These are phyloP conservation scores for Ustilago xerochloae DNA, from an alignment of 1,284 basidiomycete species.

Conservation along the genomic window DNA sequence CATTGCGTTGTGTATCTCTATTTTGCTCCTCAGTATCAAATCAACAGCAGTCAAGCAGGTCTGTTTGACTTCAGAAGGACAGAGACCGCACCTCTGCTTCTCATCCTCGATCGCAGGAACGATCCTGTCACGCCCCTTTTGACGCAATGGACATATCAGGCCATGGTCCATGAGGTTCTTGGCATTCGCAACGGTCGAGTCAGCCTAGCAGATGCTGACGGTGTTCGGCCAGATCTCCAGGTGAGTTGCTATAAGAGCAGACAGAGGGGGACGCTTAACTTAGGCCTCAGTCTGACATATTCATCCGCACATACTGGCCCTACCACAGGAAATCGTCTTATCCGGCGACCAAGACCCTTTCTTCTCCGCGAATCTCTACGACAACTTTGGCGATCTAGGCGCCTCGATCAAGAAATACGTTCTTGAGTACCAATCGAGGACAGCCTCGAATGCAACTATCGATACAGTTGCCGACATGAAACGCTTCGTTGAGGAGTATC, in stretches of 20 bases:
- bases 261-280: too few relatives aligned
- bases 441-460: conserved; percentile 82
- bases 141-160: conserved; percentile 99
- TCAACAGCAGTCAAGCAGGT: conserved; percentile 65
- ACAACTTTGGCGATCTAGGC: conserved; percentile 97
- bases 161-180: conserved; percentile 97
- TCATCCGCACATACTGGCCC: too few relatives aligned
- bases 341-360: conserved; percentile 93
- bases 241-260: conserved; percentile 69
- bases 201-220: conserved; percentile 83
- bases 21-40: conserved; percentile 60
- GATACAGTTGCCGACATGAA: conserved; percentile 87
- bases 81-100: conserved; percentile 71
- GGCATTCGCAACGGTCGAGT: conserved; percentile 95
- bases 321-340: conserved; percentile 86
- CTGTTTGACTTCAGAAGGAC: conserved; percentile 72
- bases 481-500: conserved; percentile 94
- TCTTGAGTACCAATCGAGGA: conserved; percentile 84
- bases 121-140: conserved; percentile 98
- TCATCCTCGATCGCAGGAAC: conserved; percentile 84
- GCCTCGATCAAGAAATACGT: conserved; percentile 93
- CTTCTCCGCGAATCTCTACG: conserved; percentile 88
- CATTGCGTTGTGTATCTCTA: too few relatives aligned
- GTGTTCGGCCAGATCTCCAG: conserved; percentile 84
- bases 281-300: too few relatives aligned